Base-by-base conservation (phyloP, 306 rosid species). In the Casuarina cunninghamiana region DNA sequence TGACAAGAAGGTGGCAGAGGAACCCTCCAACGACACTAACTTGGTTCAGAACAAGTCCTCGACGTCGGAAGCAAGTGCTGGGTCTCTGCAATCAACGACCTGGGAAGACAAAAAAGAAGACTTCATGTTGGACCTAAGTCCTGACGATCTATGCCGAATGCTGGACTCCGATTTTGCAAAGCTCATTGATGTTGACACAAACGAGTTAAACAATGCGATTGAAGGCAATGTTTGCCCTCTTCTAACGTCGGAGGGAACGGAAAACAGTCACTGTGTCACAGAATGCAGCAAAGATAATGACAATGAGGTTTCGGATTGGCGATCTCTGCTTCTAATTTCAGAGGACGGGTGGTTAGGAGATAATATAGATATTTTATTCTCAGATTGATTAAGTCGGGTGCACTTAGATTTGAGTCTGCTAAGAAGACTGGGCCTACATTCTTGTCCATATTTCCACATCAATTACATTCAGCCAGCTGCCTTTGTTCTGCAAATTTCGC, bases 81-180 rank as follows among this genome's bases (percentile, higher is more conserved):
- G 50, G 15, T 17, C 15, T 5, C 71, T 5, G 50, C 50, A 6
- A 46, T 7, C 50, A 8, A 46, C 50, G 5, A 1, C 49, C 45
- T 3, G 10, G 35, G 71, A 66, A 41, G 15, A 16, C 4, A 42
- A 39, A 6, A 42, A 9, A 2, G 3, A 48, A 0, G 6, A 66
- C 35, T 66, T 66, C 15, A 3, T 66, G 42, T 3, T 66, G 71
- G 71, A 66, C 49, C 41, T 41, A 0, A 8, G 71, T 39, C 1
- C 50, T 3, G 71, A 66, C 13, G 71, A 66, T 10, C 17, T 66
- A 15, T 66, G 50, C 71, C 39, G 17, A 41, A 17, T 66, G 49
- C 35, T 66, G 7, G 71, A 66, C 41, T 66, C 35, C 21, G 71
- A 66, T 41, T 41, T 66, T 42, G 71, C 71, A 7, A 41, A 66